Evolutionary conservation across 352 stramenopile species (phyloP).

Genomic region (Globisporangium abappressorium): DNA sequence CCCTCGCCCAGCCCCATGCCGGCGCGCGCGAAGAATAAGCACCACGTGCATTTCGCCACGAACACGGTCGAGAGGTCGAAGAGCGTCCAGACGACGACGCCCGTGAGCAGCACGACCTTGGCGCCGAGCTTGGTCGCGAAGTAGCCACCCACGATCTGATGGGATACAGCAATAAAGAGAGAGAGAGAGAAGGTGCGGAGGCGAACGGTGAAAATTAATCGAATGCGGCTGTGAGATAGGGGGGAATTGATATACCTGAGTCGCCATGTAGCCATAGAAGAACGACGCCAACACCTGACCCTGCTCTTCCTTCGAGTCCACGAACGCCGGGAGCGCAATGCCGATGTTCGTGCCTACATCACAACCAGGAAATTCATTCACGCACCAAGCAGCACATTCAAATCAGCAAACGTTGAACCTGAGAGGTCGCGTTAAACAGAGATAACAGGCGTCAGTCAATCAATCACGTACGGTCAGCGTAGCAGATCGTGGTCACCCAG

Average conservation of each 20-base stretch:
- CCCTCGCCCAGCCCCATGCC: constrained; percentile 85
- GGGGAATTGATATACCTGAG: constrained; percentile 28
- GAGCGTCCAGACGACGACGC: constrained; percentile 80
- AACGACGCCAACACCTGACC: constrained; percentile 81
- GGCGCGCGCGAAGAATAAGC: constrained; percentile 71
- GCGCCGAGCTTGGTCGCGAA: constrained; percentile 64
- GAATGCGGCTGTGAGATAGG: too few species aligned
- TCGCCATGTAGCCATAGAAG: constrained; percentile 88
- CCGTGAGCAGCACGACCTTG: constrained; percentile 70
- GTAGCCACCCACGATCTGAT: constrained; percentile 73
- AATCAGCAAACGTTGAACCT: neutral
- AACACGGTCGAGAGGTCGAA: constrained; percentile 80
- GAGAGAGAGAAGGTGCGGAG: neutral
- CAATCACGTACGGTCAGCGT: constrained; percentile 63
- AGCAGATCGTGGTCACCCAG: constrained; percentile 80
- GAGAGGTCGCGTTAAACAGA: neutral
- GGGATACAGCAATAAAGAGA: constrained; percentile 4
- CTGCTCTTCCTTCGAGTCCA: constrained; percentile 72
- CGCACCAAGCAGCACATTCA: neutral
- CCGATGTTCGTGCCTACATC: constrained; percentile 80
- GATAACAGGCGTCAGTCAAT: neutral
- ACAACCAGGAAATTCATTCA: neutral
- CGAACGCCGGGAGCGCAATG: constrained; percentile 75
- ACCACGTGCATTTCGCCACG: constrained; percentile 52
- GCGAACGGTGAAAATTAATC: too few species aligned